Base-by-base conservation (phyloP, 2,329 filamentous ascomycete genomes). In the Akanthomyces uredinophilus region DNA sequence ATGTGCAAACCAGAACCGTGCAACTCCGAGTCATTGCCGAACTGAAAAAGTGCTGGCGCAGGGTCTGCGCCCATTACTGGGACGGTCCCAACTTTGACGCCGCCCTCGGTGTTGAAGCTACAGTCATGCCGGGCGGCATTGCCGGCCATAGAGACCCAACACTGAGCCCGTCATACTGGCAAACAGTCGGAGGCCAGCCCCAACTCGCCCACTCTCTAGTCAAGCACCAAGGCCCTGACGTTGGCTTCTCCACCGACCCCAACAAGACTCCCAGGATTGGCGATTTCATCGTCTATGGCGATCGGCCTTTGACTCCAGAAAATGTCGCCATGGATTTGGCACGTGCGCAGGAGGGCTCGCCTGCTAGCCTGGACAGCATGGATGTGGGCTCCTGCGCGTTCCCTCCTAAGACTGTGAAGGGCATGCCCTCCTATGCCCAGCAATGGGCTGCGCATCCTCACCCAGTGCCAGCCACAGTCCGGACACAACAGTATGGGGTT, bases 31-130 rank as follows among this genome's bases (percentile, higher is more conserved):
- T 98, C 66, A 81, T 99, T 41, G 87, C 89, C 35, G 95, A 99
- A 74, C 79, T 99, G 65, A 99, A 99, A 74, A 96, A 96, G 72
- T 98, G 95, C 72, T 99, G 95, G 95, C 88, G 93, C 72, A 85
- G 93, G 57, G 91, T 95, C 22, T 98, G 93, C 72, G 87, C 90
- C 0, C 78, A 93, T 61, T 96, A 93, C 72, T 99, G 95, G 94
- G 91, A 96, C 65, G 84, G 83, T 0, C 79, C 86, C 0, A 85
- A 91, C 52, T 87, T 87, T 41, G 81, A 88, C 66, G 81, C 88
- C 64, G 78, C 81, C 1, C 78, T 85, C 14, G 83, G 81, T 16
- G 80, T 86, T 4, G 86, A 91, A 29, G 80, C 84, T 20, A 85
- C 89, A 16, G 89, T 96, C 54, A 73, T 83, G 0, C 91, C 92